These are phyloP conservation scores for Synchytrium microbalum DNA, from an alignment of 371 early-diverging fungal genomes.

Conservation along the genomic window DNA sequence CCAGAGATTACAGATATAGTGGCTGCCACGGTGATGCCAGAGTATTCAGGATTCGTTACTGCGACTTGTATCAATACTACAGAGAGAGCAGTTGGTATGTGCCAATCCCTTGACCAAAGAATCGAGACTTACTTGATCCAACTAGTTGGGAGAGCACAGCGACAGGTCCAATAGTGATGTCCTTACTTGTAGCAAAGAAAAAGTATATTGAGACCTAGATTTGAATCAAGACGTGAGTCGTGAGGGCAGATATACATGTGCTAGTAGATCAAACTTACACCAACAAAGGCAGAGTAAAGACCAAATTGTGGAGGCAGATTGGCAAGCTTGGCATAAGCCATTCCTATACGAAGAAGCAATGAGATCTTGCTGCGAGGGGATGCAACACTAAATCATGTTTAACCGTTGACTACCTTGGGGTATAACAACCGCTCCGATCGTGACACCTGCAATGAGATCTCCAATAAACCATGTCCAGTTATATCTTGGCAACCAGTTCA, in stretches of 20 bases:
- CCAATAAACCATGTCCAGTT: constrained; percentile 68
- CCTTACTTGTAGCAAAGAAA: constrained; percentile 70
- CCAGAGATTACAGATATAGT: constrained; percentile 62
- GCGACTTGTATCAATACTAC: background rate
- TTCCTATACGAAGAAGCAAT: constrained; percentile 9
- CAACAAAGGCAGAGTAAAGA: constrained; percentile 76
- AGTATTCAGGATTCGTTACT: constrained; percentile 8
- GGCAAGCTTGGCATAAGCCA: constrained; percentile 79
- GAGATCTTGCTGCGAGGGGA: background rate
- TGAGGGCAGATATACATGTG: no score
- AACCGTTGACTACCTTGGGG: constrained; percentile 47
- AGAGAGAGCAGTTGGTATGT: constrained; percentile 25
- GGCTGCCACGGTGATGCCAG: constrained; percentile 49
- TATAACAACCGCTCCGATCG: constrained; percentile 73
- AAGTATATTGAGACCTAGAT: constrained; percentile 52
- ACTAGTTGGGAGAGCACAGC: constrained; percentile 72
- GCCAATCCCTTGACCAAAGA: constrained; percentile 58
- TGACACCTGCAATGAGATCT: constrained; percentile 78
- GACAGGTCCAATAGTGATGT: constrained; percentile 79
- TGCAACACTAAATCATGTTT: background rate
- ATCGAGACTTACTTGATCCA: constrained; percentile 22
- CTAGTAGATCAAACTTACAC: constrained; percentile 65
- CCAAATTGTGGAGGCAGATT: constrained; percentile 77
- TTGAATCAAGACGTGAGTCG: background rate
- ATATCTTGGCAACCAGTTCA: constrained; percentile 62